Conservation (phyloP, 176 grass and related monocot species). For the Carex myosuroides region DNA sequence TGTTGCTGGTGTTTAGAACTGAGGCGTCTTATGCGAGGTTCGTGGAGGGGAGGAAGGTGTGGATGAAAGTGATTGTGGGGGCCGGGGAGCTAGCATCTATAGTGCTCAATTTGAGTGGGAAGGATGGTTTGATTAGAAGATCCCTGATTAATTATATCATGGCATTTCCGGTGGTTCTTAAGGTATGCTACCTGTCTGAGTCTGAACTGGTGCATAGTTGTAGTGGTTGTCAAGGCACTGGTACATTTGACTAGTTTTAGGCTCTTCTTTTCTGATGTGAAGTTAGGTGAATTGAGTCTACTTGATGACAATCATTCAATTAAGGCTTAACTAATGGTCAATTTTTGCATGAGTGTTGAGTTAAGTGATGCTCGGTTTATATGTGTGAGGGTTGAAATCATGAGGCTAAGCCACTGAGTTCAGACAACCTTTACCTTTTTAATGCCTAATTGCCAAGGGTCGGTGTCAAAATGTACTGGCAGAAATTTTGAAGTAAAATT, state of each 20-base stretch:
- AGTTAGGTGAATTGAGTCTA: not conserved
- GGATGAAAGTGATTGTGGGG: conserved; percentile 60
- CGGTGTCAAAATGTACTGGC: not conserved
- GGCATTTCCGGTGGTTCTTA: conserved; percentile 80
- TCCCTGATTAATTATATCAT: conserved; percentile 73
- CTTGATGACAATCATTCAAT: not conserved
- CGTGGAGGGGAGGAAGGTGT: conserved; percentile 71
- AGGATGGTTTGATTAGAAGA: conserved; percentile 3
- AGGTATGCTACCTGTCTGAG: conserved; percentile 31
- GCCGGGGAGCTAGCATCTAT: conserved; percentile 63
- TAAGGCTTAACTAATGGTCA: not conserved
- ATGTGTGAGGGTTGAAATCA: not conserved
- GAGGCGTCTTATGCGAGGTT: conserved; percentile 91
- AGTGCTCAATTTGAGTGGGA: conserved; percentile 27
- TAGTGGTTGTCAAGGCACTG: not conserved
- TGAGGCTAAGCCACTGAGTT: not conserved
- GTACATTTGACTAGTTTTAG: not conserved
- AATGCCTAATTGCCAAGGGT: not conserved
- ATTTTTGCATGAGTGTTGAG: not conserved
- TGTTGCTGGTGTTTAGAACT: conserved; percentile 90
- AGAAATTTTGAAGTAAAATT: not conserved
- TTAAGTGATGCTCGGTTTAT: not conserved
- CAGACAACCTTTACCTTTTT: not conserved
- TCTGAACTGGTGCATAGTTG: not conserved
- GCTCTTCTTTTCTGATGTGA: not conserved